Base-by-base conservation (phyloP, 352 stramenopile species). In the Thalassiosira mediterranea region DNA sequence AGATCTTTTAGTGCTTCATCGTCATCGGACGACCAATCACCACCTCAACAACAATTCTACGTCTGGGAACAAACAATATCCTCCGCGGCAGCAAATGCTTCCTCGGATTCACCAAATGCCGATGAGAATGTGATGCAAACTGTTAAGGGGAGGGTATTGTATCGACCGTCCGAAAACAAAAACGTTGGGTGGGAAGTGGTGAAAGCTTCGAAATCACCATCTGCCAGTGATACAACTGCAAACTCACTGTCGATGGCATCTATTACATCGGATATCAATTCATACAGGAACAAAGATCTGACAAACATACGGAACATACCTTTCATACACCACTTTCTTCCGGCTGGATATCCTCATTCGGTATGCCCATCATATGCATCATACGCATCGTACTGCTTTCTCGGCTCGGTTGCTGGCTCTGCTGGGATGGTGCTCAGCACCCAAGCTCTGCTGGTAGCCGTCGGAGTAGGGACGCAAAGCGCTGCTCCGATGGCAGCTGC, bases 391-490 rank as follows among this genome's bases (percentile, higher is more conserved):
- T 97, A 91, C 83, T 93, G 91, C 49, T 97, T 96, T 66, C 68
- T 87, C 8, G 91, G 88, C 54, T 94, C 88, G 2, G 87, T 96
- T 42, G 90, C 88, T 32, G 95, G 91, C 28, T 94, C 91, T 53
- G 89, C 94, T 26, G 80, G 84, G 4, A 94, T 95, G 64, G 94
- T 98, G 17, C 76, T 98, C 56, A 97, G 94, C 8, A 98, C 97
- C 79, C 95, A 98, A 80, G 95, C 94, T 32, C 79, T 98, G 38
- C 81, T 99, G 11, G 94, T 97, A 59, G 95, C 95, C 4, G 94
- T 98, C n/a, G 96, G 95, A 0, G 86, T 98, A 0, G 94, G 95
- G 5, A 92, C 90, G 19, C 93, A 93, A 49, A 87, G 90, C 47
- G 81, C 87, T n/a, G 77, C 83, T n/a, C 89, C 94, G n/a, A 84